Base-by-base conservation (phyloP, 2,329 filamentous ascomycete species). In the Ophiostoma triangulosporum region DNA sequence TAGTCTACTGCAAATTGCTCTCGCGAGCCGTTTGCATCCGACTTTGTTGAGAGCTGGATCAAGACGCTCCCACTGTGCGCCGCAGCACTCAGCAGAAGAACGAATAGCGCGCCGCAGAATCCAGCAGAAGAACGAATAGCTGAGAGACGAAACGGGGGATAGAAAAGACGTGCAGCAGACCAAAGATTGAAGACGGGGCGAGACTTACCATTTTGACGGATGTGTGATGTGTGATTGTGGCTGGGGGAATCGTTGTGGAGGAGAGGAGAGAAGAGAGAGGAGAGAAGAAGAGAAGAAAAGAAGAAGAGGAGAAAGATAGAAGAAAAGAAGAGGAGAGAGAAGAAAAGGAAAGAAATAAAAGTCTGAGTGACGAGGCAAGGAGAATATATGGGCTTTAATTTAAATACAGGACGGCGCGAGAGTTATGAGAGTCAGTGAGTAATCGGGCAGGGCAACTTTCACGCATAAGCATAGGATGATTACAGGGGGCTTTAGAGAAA, bases 141-240 rank as follows among this genome's bases (percentile, higher is more conserved):
- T n/a, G n/a, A n/a, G n/a, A n/a, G n/a, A n/a, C n/a, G n/a, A n/a
- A n/a, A n/a, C n/a, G n/a, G n/a, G n/a, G n/a, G n/a, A 35, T n/a
- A 15, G 32, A n/a, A 20, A n/a, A 45, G 22, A 27, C 24, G 24
- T 29, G 43, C 43, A 46, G 43, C 43, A 46, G 31, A 50, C 49
- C 46, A 48, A 32, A 31, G 49, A 46, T 29, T 11, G 35, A 22
- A 27, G 24, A 38, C 35, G 14, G 24, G n/a, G 15, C 45, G 32
- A 48, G 48, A 35, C 57, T 50, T 54, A 59, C 57, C 57, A 59
- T 59, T 32, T 38, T 57, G 51, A 53, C 52, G 53, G 49, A 51
- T 49, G 36, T 52, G 46, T 48, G 51, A n/a, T n/a, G n/a, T n/a
- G n/a, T n/a, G n/a, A n/a, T 54, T 54, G 50, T 50, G 45, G 26